A percentile compares a stretch with the other conserved stretches of the same genome.
Conservation (phyloP, 768 basidiomycete species). For the Leccinellum rugosiceps region DNA sequence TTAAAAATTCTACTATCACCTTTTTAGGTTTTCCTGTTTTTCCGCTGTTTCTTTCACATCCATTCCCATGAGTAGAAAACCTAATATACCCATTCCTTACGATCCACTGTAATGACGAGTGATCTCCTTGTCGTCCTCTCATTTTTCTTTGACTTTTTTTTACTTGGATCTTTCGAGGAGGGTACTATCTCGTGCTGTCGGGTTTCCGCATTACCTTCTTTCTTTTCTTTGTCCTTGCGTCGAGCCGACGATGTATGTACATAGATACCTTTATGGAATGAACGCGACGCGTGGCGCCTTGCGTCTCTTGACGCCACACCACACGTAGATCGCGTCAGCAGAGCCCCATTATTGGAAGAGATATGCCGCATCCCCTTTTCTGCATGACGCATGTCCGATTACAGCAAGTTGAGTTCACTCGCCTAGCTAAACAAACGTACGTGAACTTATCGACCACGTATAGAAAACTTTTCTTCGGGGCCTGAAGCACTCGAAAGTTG, state of each 20-base stretch:
- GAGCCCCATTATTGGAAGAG: not conserved
- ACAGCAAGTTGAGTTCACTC: not conserved
- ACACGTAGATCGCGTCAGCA: not conserved
- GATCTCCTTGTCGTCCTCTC: constrained; percentile 4
- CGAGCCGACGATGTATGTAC: constrained; percentile 12
- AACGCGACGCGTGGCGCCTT: not conserved
- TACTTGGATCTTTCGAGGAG: not conserved
- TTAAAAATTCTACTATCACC: not conserved
- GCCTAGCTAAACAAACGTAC: too few relatives aligned
- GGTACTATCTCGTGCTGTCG: constrained; percentile 2
- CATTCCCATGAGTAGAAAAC: constrained; percentile 16
- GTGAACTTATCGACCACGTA: too few relatives aligned
- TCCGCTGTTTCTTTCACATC: not conserved
- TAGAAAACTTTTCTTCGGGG: not conserved
- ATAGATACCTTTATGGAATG: constrained; percentile 10
- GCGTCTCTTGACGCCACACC: not conserved
- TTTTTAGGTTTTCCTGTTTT: constrained; percentile 3
- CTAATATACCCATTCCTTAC: constrained; percentile 27
- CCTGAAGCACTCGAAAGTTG: not conserved
- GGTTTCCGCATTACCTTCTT: not conserved
- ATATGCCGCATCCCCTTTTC: not conserved
- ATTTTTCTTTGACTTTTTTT: not conserved
- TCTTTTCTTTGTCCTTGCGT: not conserved
- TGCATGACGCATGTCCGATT: not conserved
- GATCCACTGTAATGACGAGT: constrained; percentile 19